Evolutionary conservation across 139 green algal genomes (phyloP).

Genomic region (Klebsormidium nitens): DNA sequence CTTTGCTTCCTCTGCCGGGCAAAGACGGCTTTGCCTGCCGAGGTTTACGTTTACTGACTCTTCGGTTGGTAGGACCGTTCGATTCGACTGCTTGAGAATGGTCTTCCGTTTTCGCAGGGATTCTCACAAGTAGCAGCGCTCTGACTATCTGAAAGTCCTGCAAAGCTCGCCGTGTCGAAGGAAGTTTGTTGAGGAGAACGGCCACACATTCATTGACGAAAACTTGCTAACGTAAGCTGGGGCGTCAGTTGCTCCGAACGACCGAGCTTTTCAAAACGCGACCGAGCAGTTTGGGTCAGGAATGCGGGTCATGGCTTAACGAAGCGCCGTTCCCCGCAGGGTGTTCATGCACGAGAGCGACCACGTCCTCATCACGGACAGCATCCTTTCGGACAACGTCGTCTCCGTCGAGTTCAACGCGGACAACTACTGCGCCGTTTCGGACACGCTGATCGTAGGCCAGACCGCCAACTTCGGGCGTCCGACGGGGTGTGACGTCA

Average conservation of each 20-base stretch:
- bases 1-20: no score
- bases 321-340: conserved; percentile 2
- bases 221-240: no score
- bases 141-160: background rate
- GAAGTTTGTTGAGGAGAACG: background rate
- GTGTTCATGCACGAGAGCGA: conserved; percentile 31
- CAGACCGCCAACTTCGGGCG: conserved; percentile 23
- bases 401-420: conserved; percentile 18
- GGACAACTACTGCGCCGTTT: conserved; percentile 8
- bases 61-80: no score
- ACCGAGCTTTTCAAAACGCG: no score
- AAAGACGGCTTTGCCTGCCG: no score
- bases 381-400: conserved; percentile 25
- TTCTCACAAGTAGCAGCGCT: no score
- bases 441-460: conserved; percentile 9
- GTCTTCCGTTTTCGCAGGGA: no score
- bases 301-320: background rate
- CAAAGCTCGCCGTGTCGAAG: background rate
- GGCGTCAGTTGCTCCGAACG: no score
- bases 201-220: background rate
- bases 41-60: background rate
- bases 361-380: background rate
- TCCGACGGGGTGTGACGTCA: no score
- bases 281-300: background rate
- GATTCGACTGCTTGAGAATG: no score